phyloP scores from a whole-genome alignment of 2,329 filamentous ascomycete species.

The Cytospora mali region DNA sequence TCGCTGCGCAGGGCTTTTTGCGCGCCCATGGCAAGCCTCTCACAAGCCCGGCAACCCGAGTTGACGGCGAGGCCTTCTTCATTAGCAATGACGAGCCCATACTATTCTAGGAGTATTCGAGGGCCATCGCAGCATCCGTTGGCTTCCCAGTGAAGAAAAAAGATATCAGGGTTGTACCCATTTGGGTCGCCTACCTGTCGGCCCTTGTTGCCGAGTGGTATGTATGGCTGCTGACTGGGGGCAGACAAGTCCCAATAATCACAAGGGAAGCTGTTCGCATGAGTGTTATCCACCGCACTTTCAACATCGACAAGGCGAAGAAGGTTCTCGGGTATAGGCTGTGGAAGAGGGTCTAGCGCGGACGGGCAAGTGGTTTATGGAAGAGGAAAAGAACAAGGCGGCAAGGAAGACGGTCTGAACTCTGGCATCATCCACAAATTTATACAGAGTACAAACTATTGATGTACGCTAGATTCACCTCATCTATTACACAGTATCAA shows the following conservation, averaged over 20 bases:
- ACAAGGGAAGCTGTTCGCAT: constrained; percentile 29
- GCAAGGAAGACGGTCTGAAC: constrained; percentile 9
- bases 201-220: constrained; percentile 33
- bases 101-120: constrained; percentile 39
- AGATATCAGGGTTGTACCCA: constrained; percentile 32
- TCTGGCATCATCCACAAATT: not conserved
- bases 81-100: constrained; percentile 39
- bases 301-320: constrained; percentile 31
- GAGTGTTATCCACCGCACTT: constrained; percentile 28
- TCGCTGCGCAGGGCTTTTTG: constrained; percentile 35
- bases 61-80: constrained; percentile 41
- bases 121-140: constrained; percentile 33
- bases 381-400: constrained; percentile 16
- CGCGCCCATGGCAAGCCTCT: constrained; percentile 28
- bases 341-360: constrained; percentile 26
- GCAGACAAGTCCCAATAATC: constrained; percentile 25
- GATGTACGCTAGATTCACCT: too few relatives aligned
- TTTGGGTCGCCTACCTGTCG: constrained; percentile 29
- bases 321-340: constrained; percentile 28
- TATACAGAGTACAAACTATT: not conserved
- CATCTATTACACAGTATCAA: too few relatives aligned
- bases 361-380: constrained; percentile 30
- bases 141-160: constrained; percentile 31
- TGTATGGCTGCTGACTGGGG: constrained; percentile 28
- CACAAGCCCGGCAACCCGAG: constrained; percentile 26